Base-by-base conservation (phyloP, 352 stramenopile species). In the Phytophthora rubi region DNA sequence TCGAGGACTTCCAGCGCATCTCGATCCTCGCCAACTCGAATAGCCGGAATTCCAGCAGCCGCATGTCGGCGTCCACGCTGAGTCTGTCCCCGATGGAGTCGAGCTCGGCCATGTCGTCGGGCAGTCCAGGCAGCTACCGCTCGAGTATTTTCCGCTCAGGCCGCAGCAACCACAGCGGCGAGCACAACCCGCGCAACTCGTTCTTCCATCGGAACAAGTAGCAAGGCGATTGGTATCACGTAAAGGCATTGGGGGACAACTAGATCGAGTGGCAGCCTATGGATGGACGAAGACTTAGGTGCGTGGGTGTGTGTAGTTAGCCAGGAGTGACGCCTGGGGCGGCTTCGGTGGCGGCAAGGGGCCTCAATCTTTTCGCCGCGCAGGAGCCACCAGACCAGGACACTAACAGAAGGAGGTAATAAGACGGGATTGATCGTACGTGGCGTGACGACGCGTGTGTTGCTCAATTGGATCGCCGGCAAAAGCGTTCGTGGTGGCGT, bases 141-240 rank as follows among this genome's bases (percentile, higher is more conserved):
- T 82, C 80, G 9, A 89, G 78, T 3, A 67, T 89, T 8, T 89
- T 89, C 71, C 79, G 81, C 54, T 86, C 78, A 5, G 76, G 79
- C 18, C 77, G 80, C 28, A 76, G 65, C 51, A 82, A 71, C 42
- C 51, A 88, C 67, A 72, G 39, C 47, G 56, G 66, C 26, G 62
- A 71, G 30, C 73, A 83, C 26, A 77, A 77, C 44, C 59, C 72
- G 5, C 80, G 82, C 28, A 80, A 82, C 51, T 90, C 82, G 39
- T 88, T 90, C 47, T 90, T 90, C 65, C 82, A 86, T 76, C 69
- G 82, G 37, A 90, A 87, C 63, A 87, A 90, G 71, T 77, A 70
- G 57, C 65, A 30, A 5, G 26, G 33, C 10, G 26, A 59, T 55
- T 52, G 33, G 39, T 21, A 55, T 23, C 49, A 53, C 12, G 56